These are phyloP conservation scores for Jacaranda mimosifolia DNA, from an alignment of 257 asterid genomes.

Conservation along the genomic window DNA sequence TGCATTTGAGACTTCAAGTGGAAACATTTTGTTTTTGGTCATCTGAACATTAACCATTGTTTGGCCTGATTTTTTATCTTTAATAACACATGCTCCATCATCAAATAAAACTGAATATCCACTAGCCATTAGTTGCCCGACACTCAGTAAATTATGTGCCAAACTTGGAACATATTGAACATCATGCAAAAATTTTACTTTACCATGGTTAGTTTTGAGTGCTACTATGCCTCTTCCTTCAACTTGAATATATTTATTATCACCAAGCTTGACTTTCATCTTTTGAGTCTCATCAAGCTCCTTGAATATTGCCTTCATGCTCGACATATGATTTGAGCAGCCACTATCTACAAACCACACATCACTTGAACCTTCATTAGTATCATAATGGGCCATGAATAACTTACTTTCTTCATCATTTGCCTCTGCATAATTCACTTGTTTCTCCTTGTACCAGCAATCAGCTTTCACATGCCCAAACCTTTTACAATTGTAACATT, in stretches of 20 bases:
- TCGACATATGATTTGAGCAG: too few relatives aligned
- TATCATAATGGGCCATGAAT: slow-evolving; percentile 3
- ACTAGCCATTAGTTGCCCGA: slow-evolving; percentile 33
- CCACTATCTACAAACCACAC: not conserved
- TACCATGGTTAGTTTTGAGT: not conserved
- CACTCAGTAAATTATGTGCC: slow-evolving; percentile 29
- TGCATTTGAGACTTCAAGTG: not conserved
- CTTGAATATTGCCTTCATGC: too few relatives aligned
- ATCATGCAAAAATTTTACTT: not conserved
- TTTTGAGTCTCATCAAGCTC: too few relatives aligned
- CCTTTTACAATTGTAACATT: not conserved
- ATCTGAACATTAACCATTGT: not conserved
- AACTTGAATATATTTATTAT: slow-evolving; percentile 16
- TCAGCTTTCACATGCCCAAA: slow-evolving; percentile 2
- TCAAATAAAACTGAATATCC: slow-evolving; percentile 20
- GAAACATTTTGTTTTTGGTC: slow-evolving; percentile 20
- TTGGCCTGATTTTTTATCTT: not conserved
- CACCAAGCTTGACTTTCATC: not conserved
- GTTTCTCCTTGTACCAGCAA: not conserved
- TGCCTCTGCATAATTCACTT: not conserved
- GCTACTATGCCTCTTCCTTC: not conserved
- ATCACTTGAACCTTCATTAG: not conserved
- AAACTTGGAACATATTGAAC: slow-evolving; percentile 19
- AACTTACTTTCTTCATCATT: slow-evolving; percentile 10
- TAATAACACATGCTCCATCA: not conserved